Evolutionary conservation across 2,329 filamentous ascomycete genomes (phyloP), one percentile per base, ranked within the genome.

Genomic region (Fusarium piperis): DNA sequence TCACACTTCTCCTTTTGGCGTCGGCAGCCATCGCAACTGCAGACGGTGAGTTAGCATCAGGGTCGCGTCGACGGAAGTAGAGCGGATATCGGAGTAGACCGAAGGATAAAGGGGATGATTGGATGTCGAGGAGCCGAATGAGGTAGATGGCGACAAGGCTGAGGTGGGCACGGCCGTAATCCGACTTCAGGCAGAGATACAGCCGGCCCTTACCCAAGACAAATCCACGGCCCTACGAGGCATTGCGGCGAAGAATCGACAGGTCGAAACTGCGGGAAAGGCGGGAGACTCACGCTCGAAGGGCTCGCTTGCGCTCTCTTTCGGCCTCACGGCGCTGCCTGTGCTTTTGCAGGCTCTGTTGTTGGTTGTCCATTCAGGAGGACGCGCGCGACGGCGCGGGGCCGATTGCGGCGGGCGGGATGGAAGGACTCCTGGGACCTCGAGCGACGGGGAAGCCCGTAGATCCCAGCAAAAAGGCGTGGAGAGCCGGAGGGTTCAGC

Each of bases 1-100:
- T 88, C 86, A 72, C 86, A 88, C 78, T 88, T 87, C 76, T 88
- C 86, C 74, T 88, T 88, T 64, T 86, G 82, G 68, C 85, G 82
- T 65, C 86, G 85, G 76, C 86, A 88, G 59, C 84, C 84, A 74
- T 87, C 85, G 73, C 86, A 88, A 65, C 86, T 88, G 53, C 33
- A 53, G 35, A 48, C 18, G 20, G 16, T n/a, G 18, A 64, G 35
- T 73, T 35, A 73, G 71, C 58, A 64, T 51, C 28, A n/a, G 33
- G 23, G 33, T 46, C 52, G 48, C 30, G 20, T 11, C 26, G 26
- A 33, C 26, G 11, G 26, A 28, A n/a, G 6, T 13, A 32, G 23
- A 13, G 16, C 30, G n/a, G 32, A 32, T 51, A 23, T 48, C 23
- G 23, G 35, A 18, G 38, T 33, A 33, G 12, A n/a, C 46, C 23